A percentile compares a stretch with the other conserved stretches of the same genome.
Conservation (phyloP, 495 filamentous ascomycete species). For the Aspergillus incahuasiensis region DNA sequence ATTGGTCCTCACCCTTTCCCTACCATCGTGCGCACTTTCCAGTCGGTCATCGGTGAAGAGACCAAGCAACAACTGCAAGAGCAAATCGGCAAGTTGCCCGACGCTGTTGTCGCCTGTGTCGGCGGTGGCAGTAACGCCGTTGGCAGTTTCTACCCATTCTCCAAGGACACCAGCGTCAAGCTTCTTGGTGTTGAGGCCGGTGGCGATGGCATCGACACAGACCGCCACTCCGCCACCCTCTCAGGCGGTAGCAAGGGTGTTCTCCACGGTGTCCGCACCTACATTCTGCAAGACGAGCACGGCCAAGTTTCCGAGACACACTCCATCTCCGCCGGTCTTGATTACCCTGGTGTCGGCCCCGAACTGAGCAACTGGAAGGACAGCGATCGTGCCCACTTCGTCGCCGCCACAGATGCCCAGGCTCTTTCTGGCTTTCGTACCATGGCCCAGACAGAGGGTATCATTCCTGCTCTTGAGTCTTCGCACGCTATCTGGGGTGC, state of each 20-base stretch:
- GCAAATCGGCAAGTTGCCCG: constrained; percentile 79
- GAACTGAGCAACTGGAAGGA: constrained; percentile 94
- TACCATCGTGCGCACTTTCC: constrained; percentile 92
- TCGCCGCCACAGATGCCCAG: constrained; percentile 87
- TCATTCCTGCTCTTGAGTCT: constrained; percentile 93
- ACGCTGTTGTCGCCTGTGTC: constrained; percentile 94
- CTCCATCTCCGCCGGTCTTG: constrained; percentile 93
- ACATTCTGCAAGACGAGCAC: constrained; percentile 84
- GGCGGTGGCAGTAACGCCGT: constrained; percentile 88
- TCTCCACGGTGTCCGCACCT: constrained; percentile 91
- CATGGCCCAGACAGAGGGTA: constrained; percentile 82
- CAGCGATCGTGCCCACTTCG: constrained; percentile 73
- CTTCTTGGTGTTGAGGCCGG: constrained; percentile 92
- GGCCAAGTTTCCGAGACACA: constrained; percentile 94
- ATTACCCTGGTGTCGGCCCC: constrained; percentile 95
- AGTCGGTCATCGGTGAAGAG: constrained; percentile 88
- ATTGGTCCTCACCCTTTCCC: constrained; percentile 96
- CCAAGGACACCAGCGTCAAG: constrained; percentile 76
- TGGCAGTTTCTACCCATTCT: constrained; percentile 97
- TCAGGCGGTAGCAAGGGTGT: constrained; percentile 87
- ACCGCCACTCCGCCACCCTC: constrained; percentile 83
- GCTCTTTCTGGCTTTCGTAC: constrained; percentile 87
- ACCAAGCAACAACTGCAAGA: constrained; percentile 84
- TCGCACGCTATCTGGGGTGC: constrained; percentile 90
- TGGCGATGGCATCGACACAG: constrained; percentile 89